Conservation (phyloP, 129 eudicot genomes). For the Apium graveolens region DNA sequence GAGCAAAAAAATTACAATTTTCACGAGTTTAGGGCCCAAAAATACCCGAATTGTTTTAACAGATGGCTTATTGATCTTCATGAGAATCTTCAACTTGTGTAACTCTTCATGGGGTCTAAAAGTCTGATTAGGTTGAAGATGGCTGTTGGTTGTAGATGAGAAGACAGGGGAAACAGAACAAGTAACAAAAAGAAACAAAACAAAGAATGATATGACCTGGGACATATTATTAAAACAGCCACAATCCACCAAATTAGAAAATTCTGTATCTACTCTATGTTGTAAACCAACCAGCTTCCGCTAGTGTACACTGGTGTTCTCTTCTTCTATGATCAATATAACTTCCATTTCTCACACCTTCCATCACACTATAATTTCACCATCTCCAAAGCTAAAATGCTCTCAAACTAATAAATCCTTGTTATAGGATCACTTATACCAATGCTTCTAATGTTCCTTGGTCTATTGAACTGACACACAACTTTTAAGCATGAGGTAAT, state of each 20-base stretch:
- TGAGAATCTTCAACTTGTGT: slow-evolving; percentile 51
- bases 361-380: slow-evolving; percentile 24
- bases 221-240: slow-evolving; percentile 27
- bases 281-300: slow-evolving; percentile 8
- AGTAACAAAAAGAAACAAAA: slow-evolving; percentile 43
- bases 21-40: background rate
- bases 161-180: slow-evolving; percentile 40
- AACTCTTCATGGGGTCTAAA: slow-evolving; percentile 44
- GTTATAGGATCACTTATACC: slow-evolving; percentile 17
- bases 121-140: slow-evolving; percentile 29
- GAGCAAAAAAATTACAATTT: background rate
- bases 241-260: slow-evolving; percentile 30
- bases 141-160: slow-evolving; percentile 12
- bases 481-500: slow-evolving; percentile 28
- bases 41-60: slow-evolving; percentile 72
- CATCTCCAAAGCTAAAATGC: slow-evolving; percentile 18
- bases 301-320: slow-evolving; percentile 34
- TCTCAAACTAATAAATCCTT: slow-evolving; percentile 11
- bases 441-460: slow-evolving; percentile 42
- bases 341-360: slow-evolving; percentile 32
- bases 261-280: slow-evolving; percentile 14
- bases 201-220: slow-evolving; percentile 50
- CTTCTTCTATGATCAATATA: slow-evolving; percentile 42
- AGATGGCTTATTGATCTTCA: slow-evolving; percentile 71
- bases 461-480: slow-evolving; percentile 40